A percentile compares a stretch with the other conserved stretches of the same genome.
Conservation (phyloP, 306 rosid genomes). For the Biancaea sappan region DNA sequence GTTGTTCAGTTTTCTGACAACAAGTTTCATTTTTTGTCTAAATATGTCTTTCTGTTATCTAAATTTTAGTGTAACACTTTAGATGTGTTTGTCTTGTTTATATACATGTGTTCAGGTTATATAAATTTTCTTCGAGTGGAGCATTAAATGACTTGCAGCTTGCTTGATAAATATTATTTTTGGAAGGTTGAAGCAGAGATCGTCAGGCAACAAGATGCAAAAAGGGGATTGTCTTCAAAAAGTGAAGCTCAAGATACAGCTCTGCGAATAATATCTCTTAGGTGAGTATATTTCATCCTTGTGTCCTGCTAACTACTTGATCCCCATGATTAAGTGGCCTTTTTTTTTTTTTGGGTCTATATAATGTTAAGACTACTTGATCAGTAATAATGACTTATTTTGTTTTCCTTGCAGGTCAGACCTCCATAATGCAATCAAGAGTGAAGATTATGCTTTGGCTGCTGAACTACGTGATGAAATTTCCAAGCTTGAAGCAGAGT, state of each 20-base stretch:
- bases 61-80: background rate
- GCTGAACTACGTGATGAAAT: slow-evolving; percentile 76
- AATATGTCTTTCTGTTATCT: background rate
- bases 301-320: slow-evolving; percentile 25
- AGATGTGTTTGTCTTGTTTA: background rate
- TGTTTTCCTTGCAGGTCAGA: slow-evolving; percentile 66
- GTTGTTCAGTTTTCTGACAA: background rate
- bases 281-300: slow-evolving; percentile 47
- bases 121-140: slow-evolving; percentile 31
- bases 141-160: slow-evolving; percentile 34
- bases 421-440: slow-evolving; percentile 73
- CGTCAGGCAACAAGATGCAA: slow-evolving; percentile 70
- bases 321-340: slow-evolving; percentile 14
- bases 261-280: slow-evolving; percentile 65
- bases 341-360: background rate
- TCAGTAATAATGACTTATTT: slow-evolving; percentile 15
- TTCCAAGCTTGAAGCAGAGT: slow-evolving; percentile 77
- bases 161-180: slow-evolving; percentile 33
- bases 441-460: slow-evolving; percentile 78
- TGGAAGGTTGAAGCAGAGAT: slow-evolving; percentile 88
- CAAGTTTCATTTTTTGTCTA: background rate
- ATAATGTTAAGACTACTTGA: background rate
- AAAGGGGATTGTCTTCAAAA: slow-evolving; percentile 81
- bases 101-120: slow-evolving; percentile 3
- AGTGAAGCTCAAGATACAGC: slow-evolving; percentile 93